Base-by-base conservation (phyloP, 2,329 filamentous ascomycete genomes). In the Colletotrichum kahawae region DNA sequence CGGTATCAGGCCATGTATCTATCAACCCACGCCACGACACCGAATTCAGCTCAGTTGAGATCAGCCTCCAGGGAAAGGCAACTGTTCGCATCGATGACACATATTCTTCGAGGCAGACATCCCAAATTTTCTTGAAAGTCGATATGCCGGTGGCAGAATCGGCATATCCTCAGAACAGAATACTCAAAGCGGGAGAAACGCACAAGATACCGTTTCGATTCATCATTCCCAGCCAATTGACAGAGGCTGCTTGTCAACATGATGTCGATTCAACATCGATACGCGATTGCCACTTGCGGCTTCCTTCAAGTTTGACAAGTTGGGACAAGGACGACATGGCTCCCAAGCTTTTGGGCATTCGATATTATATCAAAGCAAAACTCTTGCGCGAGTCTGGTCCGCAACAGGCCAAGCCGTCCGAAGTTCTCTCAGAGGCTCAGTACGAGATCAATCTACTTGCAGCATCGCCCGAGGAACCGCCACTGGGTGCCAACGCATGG, bases 161-260 rank as follows among this genome's bases (percentile, higher is more conserved):
- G 1, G 79, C 82, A 8, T 87, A 91, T 65, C 90, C 90, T 2
- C 80, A 82, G 5, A 82, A 86, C 18, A 83, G 85, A 36, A 77
- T 89, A 27, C 87, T 91, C 73, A 83, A 87, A 79, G 83, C 85
- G n/a, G 88, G 86, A 1, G 79, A 80, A 71, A 85, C 83, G 16
- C 89, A 90, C 81, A 85, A 79, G 8, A 81, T 92, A 27, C 90
- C 90, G 12, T 90, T 92, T 82, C 82, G 89, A 81, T 92, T 92
- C 78, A 86, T 91, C 71, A 86, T 92, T 16, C 90, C 90, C 18
- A 84, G 84, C 77, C 87, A 90, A 69, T 87, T 92, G 71, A 91
- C 90, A 12, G 83, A 91, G 56, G 86, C 85, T 72, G 89, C 90
- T 14, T 92, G 90, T 84, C 87, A 83, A 77, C 90, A 92, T 82